Conservation (phyloP, 768 basidiomycete genomes). For the Russula abietina region DNA sequence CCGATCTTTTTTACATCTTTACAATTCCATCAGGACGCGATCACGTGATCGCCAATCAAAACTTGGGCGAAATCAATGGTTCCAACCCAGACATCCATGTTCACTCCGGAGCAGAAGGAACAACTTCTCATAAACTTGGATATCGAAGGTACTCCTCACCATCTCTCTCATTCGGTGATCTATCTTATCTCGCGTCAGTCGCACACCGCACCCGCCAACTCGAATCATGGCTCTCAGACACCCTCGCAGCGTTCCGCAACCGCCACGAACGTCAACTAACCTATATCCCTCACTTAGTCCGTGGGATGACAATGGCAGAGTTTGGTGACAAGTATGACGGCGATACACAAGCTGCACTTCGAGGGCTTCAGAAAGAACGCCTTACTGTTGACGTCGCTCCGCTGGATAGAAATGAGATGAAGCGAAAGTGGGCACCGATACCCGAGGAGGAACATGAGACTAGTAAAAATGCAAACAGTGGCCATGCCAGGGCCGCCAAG, state of each 20-base stretch:
- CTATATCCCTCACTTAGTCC: conserved; percentile 69
- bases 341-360: conserved; percentile 63
- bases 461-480: conserved; percentile 16
- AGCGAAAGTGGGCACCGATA: conserved; percentile 70
- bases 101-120: conserved; percentile 62
- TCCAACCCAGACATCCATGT: conserved; percentile 25
- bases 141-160: conserved; percentile 53
- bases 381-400: conserved; percentile 45
- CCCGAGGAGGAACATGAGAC: conserved; percentile 47
- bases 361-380: conserved; percentile 61
- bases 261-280: conserved; percentile 71
- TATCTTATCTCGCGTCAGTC: conserved; percentile 38
- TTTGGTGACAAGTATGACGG: conserved; percentile 76
- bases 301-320: conserved; percentile 66
- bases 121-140: conserved; percentile 74
- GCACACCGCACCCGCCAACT: conserved; percentile 70
- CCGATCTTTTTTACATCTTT: background rate
- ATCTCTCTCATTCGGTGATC: background rate
- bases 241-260: conserved; percentile 65
- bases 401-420: conserved; percentile 62
- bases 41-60: conserved; percentile 1
- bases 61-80: background rate
- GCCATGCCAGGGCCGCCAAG: conserved; percentile 27
- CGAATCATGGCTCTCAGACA: conserved; percentile 66
- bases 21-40: background rate